Evolutionary conservation across 495 filamentous ascomycete species (phyloP).

Genomic region (Neurospora sp.): DNA sequence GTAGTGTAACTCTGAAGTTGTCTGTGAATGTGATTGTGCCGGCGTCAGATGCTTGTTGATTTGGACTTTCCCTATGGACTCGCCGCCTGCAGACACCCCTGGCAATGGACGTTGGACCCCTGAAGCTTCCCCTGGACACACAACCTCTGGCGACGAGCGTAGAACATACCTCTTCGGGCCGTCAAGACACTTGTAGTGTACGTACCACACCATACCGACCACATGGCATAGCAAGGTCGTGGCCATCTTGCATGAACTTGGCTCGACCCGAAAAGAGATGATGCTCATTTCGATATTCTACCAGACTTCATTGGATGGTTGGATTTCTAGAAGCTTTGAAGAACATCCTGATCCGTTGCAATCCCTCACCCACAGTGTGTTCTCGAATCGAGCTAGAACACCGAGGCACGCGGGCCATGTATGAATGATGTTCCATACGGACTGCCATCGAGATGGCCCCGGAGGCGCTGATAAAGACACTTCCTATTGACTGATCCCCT

Average conservation of each 20-base stretch:
- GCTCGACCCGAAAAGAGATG: constrained; percentile 11
- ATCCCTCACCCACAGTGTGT: not conserved
- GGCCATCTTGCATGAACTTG: constrained; percentile 16
- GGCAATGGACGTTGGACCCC: not conserved
- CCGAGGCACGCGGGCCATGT: not conserved
- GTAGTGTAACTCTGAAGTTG: not conserved
- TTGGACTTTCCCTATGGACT: not conserved
- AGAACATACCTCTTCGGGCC: not conserved
- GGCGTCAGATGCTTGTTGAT: not conserved
- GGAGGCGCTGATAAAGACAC: not conserved
- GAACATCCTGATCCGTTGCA: not conserved
- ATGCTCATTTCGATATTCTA: constrained; percentile 13
- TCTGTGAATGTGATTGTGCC: not conserved
- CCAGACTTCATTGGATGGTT: not conserved
- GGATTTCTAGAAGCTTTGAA: not conserved
- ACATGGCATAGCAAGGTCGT: not conserved
- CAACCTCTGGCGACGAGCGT: not conserved
- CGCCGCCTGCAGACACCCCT: not conserved
- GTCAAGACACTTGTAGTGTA: not conserved
- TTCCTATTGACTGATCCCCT: not conserved
- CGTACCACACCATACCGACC: not conserved
- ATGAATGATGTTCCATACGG: not conserved
- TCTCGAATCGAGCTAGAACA: not conserved
- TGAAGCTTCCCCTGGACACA: not conserved
- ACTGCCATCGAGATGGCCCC: not conserved